These are phyloP conservation scores for Populus tremula DNA, from an alignment of 345 rosid genomes.

Conservation along the genomic window DNA sequence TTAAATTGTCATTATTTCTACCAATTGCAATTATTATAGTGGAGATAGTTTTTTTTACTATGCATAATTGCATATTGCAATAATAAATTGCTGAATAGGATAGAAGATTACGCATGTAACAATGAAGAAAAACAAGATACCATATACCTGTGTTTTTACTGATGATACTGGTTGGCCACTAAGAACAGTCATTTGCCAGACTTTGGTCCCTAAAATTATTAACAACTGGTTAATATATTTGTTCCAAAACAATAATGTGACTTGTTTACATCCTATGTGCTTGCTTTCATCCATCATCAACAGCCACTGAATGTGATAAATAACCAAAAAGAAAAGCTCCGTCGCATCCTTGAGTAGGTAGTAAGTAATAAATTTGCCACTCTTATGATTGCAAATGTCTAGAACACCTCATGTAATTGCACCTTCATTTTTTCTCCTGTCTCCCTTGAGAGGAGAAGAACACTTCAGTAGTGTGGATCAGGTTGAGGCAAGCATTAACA, in stretches of 20 bases:
- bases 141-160: slow-evolving; percentile 68
- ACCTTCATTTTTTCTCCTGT: background rate
- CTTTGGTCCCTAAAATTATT: slow-evolving; percentile 54
- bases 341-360: background rate
- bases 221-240: background rate
- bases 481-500: slow-evolving; percentile 2
- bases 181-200: slow-evolving; percentile 68
- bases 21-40: rapidly evolving
- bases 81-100: too few relatives aligned
- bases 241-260: background rate
- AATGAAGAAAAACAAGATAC: background rate
- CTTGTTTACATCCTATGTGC: too few relatives aligned
- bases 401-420: background rate
- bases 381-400: background rate
- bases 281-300: background rate
- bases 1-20: too few relatives aligned
- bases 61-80: too few relatives aligned
- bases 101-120: background rate
- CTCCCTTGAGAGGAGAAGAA: background rate
- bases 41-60: too few relatives aligned
- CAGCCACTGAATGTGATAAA: background rate
- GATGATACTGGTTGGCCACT: slow-evolving; percentile 69
- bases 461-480: background rate
- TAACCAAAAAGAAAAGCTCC: background rate
- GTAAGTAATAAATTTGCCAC: background rate